These are phyloP conservation scores for Alternaria viburni DNA, from an alignment of 2,329 filamentous ascomycete species.

Conservation along the genomic window DNA sequence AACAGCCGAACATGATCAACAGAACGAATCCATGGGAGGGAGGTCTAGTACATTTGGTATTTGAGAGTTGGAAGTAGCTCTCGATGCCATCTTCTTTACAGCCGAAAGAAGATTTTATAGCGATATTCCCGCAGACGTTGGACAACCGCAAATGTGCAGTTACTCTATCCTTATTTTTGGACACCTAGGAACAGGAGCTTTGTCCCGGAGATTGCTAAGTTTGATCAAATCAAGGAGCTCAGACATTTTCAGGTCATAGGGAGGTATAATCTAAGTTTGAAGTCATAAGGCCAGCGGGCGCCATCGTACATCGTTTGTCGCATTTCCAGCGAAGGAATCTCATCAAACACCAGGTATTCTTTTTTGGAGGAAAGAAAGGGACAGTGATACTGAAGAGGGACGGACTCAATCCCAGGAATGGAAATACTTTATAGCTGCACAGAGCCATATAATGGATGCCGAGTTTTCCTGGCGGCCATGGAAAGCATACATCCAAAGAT, in stretches of 20 bases:
- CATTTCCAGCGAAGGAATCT: background rate
- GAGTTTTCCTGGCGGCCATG: background rate
- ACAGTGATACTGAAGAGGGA: background rate
- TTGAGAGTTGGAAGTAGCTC: background rate
- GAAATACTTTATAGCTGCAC: background rate
- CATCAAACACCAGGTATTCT: too few species aligned
- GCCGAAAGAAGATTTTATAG: background rate
- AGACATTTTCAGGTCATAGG: background rate
- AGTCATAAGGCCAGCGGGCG: fast-evolving
- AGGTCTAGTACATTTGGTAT: background rate
- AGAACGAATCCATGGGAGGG: background rate
- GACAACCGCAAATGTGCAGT: background rate
- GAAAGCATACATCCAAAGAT: background rate
- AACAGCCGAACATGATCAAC: background rate
- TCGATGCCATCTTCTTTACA: background rate
- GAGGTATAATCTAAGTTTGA: background rate
- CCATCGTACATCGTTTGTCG: background rate
- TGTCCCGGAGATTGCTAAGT: background rate
- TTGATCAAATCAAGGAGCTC: background rate
- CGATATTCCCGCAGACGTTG: fast-evolving
- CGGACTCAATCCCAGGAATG: background rate
- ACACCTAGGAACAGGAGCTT: background rate
- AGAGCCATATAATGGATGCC: background rate
- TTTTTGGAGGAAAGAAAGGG: background rate
- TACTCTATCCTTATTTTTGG: background rate